Base-by-base conservation (phyloP, 495 filamentous ascomycete genomes). In the Neurospora africana region DNA sequence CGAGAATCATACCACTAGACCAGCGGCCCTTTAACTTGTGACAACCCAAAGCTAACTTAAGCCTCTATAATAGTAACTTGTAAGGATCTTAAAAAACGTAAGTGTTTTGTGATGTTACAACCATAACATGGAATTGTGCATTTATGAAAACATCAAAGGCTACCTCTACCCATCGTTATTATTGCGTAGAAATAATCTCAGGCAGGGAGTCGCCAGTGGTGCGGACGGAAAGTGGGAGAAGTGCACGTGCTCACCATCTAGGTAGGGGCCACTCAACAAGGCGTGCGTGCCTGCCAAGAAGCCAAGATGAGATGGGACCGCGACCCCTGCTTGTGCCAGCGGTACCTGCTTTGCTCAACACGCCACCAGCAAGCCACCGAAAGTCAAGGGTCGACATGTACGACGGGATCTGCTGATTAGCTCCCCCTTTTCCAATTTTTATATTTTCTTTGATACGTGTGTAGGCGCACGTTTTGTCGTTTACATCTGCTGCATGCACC, bases 1-100 rank as follows among this genome's bases (percentile, higher is more conserved):
- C 53, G 53, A 65, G 53, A 65, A 65, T 65, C 53, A 65, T 65
- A 65, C 53, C 53, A 65, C 53, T 65, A 65, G 53, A 65, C 53
- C 53, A 65, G 53, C 53, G 53, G 53, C 53, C 53, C 53, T 44
- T 27, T 58, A 11, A 13, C 23, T 53, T 53, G 44, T 53, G 44
- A 11, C 23, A 13, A 23, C 4, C 10, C 4, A 4, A 11, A 1
- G 4, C 4, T 2, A 53, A 2, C 11, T 2, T 13, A 1, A 2
- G 2, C 1, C 0, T 5, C 10, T 5, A 53, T 23, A 27, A 23
- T 23, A 0, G 7, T 4, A 4, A 7, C 11, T 4, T 11, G 1
- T 13, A 3, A 10, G 0, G 10, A 0, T 11, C 10, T 13, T 3
- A 39, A 0, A 0, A 13, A 38, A 11, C 0, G 2, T 40, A 40